Percentiles rank a stretch among this genome's conserved stretches.
Conservation (phyloP, 345 rosid genomes). For the Cochlearia excelsa region DNA sequence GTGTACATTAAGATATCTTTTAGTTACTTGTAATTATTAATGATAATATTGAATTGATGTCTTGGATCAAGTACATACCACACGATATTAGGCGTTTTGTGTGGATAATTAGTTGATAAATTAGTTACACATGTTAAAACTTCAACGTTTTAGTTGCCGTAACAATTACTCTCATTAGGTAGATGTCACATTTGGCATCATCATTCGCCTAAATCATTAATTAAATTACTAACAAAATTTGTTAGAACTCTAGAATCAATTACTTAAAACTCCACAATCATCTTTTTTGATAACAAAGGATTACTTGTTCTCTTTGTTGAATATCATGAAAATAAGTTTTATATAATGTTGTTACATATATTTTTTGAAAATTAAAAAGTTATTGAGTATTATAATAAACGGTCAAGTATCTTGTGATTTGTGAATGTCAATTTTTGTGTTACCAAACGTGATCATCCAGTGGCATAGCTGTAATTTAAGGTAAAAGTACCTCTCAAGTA, state of each 20-base stretch:
- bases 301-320: too few species aligned
- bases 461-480: slow-evolving; percentile 23
- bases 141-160: slow-evolving; percentile 19
- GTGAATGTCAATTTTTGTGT: slow-evolving; percentile 6
- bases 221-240: too few species aligned
- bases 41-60: slow-evolving; percentile 12
- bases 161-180: neutral
- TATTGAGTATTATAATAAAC: too few species aligned
- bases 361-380: too few species aligned
- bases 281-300: too few species aligned
- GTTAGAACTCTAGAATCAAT: too few species aligned
- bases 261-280: too few species aligned
- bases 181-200: neutral
- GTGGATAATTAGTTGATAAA: slow-evolving; percentile 13
- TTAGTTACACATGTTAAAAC: neutral
- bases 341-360: too few species aligned
- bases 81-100: slow-evolving; percentile 26
- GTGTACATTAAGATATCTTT: neutral
- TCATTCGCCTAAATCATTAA: too few species aligned
- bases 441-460: neutral
- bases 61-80: slow-evolving; percentile 24
- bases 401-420: neutral
- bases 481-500: slow-evolving; percentile 6
- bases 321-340: too few species aligned
- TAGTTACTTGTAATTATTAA: neutral